Evolutionary conservation across 2,329 filamentous ascomycete species (phyloP), one percentile per base, ranked within the genome.

Genomic region (Rosellinia necatrix): DNA sequence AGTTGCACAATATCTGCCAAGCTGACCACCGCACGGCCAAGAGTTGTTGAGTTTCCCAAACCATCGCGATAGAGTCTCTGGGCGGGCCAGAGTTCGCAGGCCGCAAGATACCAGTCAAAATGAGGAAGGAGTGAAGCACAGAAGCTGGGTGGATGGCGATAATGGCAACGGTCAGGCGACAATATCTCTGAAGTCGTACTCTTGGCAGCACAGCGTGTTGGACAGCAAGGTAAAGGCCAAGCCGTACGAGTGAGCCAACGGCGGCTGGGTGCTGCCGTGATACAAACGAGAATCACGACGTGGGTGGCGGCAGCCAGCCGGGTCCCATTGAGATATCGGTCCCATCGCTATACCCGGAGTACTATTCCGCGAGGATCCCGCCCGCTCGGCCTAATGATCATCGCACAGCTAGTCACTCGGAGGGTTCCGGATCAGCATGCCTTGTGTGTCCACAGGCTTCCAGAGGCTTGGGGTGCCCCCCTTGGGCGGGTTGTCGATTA

Each of bases 61-160:
- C 30, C 46, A 58, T 56, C 8, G 53, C 57, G 60, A 59, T 32
- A 52, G 34, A 48, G 38, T n/a, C 49, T 40, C 25, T 25, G 51
- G n/a, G 41, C 38, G 22, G 29, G 46, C 38, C 5, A 49, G 34
- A 47, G 44, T 29, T 52, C 35, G 49, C 49, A 61, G 49, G 43
- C 22, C 34, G 12, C 19, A 12, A 15, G 27, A 43, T 48, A 54
- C 63, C 56, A 66, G 48, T 60, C 62, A 59, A 17, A 65, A 68
- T 64, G 38, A 32, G 64, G 65, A 66, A 67, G 63, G 64, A 66
- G 65, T 48, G 21, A 55, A 57, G 35, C 34, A 22, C 10, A 24
- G 9, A 44, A 32, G 25, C 24, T 48, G 24, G 25, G 40, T 48
- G 43, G 51, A 56, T 35, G 48, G 10, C 40, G 9, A 27, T 43